Base-by-base conservation (phyloP, 768 basidiomycete genomes). In the Dictyophora rubrovolvata region DNA sequence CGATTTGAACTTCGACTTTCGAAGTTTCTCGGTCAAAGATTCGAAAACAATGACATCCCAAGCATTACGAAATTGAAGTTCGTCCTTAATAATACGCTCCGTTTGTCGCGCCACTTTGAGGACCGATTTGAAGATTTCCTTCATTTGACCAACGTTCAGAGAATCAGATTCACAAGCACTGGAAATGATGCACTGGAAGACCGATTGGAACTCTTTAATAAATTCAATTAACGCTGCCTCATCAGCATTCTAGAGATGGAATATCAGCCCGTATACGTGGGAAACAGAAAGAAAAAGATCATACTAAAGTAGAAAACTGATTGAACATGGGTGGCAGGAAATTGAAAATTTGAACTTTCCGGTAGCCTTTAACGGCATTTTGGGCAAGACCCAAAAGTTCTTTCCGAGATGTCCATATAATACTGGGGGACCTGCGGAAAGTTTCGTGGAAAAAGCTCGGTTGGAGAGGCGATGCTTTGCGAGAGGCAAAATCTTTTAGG, bases 381-480 rank as follows among this genome's bases (percentile, higher is more conserved):
- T 68, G 71, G 1, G 79, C 75, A 8, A 82, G 70, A 17, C 77
- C 74, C 37, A 90, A 63, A n/a, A 95, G 68, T 57, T 79, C 75
- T 17, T 75, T 68, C 10, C 84, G 80, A 20, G 93, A 69, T 36
- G 63, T 68, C 88, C 91, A 93, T 18, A 80, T 88, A 14, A 77
- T 71, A 3, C 69, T 58, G 0, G 89, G 83, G 69, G 80, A 80
- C 42, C 87, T 83, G 18, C 78, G 78, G 60, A 87, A 75, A 67
- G 88, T 87, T 56, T 91, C 88, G 51, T 82, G 76, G 75, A 97
- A 86, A 74, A 93, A 93, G 50, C 69, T 71, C 5, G 79, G 69
- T 65, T 86, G 85, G 49, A 94, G 76, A 28, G 79, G 75, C 2
- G 91, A 93, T 48, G 83, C 80, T 73, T 95, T 96, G 60, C 89